Evolutionary conservation across 2,329 filamentous ascomycete species (phyloP).

Genomic region (Trichoderma citrinoviride): DNA sequence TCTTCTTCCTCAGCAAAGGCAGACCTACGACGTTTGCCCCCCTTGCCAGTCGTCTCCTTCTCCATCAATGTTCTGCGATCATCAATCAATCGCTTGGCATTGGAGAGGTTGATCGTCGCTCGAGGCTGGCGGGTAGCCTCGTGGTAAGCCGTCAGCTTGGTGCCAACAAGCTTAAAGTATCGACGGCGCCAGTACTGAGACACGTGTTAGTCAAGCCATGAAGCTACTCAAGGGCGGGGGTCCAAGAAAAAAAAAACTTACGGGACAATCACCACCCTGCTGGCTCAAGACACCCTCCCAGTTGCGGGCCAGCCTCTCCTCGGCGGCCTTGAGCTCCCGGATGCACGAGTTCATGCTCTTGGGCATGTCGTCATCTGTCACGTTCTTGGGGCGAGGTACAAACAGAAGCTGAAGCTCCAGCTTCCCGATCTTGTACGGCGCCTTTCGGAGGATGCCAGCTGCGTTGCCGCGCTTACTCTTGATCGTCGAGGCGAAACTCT

Average conservation of each 20-base stretch:
- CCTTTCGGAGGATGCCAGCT: conserved; percentile 66
- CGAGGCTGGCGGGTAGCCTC: conserved; percentile 93
- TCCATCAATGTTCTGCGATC: conserved; percentile 81
- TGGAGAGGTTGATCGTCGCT: conserved; percentile 93
- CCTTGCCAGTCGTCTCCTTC: conserved; percentile 74
- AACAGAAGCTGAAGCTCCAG: conserved; percentile 92
- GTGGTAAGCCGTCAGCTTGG: conserved; percentile 92
- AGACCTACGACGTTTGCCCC: conserved; percentile 80
- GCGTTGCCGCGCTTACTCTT: conserved; percentile 85
- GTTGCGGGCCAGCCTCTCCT: conserved; percentile 71
- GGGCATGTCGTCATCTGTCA: conserved; percentile 92
- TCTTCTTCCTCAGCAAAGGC: conserved; percentile 98
- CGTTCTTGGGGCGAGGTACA: conserved; percentile 84
- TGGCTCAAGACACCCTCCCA: conserved; percentile 92
- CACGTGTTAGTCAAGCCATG: conserved; percentile 1
- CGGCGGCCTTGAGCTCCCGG: conserved; percentile 86
- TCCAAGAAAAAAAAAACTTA: conserved; percentile 52
- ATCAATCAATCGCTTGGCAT: conserved; percentile 90
- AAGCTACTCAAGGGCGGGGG: neutral
- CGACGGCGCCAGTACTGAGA: conserved; percentile 90
- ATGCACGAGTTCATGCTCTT: conserved; percentile 99
- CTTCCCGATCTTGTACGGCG: conserved; percentile 96
- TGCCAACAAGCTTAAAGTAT: conserved; percentile 90
- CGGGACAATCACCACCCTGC: conserved; percentile 94
- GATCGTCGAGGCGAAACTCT: conserved; percentile 74